Percentiles rank a stretch among this genome's conserved stretches.
Evolutionary conservation across 1,284 basidiomycete genomes (phyloP).

Genomic region (Ceratobasidium sp.): DNA sequence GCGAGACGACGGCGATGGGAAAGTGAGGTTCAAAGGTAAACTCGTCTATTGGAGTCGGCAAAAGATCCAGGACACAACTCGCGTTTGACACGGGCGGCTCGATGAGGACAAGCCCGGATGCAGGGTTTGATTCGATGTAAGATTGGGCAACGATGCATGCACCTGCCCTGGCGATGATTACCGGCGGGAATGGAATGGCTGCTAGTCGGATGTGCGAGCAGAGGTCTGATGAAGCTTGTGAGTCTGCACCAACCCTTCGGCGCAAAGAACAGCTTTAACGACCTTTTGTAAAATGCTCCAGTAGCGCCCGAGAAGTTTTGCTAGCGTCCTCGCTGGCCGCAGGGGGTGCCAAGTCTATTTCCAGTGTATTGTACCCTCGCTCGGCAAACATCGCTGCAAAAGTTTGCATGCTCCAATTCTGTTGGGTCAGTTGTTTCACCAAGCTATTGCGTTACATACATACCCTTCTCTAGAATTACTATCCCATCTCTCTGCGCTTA

Average conservation of each 20-base stretch:
- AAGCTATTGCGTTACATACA: slow-evolving; percentile 1
- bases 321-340: slow-evolving; percentile 45
- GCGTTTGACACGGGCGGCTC: slow-evolving; percentile 64
- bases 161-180: slow-evolving; percentile 65
- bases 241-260: not conserved
- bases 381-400: slow-evolving; percentile 64
- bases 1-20: slow-evolving; percentile 66
- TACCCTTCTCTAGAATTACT: slow-evolving; percentile 47
- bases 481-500: slow-evolving; percentile 52
- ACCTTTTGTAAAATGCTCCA: slow-evolving; percentile 60
- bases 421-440: too few relatives aligned
- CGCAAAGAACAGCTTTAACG: slow-evolving; percentile 1
- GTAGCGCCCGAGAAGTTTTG: slow-evolving; percentile 54
- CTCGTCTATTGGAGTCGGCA: slow-evolving; percentile 60
- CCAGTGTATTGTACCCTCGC: slow-evolving; percentile 69
- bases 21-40: slow-evolving; percentile 74
- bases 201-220: slow-evolving; percentile 57
- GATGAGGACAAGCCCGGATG: slow-evolving; percentile 68
- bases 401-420: slow-evolving; percentile 54
- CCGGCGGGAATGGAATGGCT: slow-evolving; percentile 69
- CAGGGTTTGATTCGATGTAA: slow-evolving; percentile 73
- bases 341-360: slow-evolving; percentile 61
- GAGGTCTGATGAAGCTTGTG: slow-evolving; percentile 48
- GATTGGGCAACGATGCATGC: slow-evolving; percentile 70
- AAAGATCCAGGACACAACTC: slow-evolving; percentile 47